Evolutionary conservation across 2,329 filamentous ascomycete species (phyloP).

Genomic region (Talaromyces sp.): DNA sequence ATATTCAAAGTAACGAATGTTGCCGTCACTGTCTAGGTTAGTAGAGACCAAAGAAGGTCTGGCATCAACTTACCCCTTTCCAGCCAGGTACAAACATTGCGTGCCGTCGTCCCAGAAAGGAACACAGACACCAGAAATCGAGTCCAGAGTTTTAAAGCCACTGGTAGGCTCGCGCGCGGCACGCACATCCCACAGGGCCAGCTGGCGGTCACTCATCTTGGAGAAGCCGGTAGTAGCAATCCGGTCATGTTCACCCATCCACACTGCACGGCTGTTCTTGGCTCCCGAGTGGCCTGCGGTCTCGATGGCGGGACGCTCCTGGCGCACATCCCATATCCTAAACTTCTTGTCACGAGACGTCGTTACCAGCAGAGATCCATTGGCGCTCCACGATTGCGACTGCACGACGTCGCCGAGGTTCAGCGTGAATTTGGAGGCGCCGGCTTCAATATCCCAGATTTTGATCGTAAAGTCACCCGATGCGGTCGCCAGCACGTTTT

Average conservation of each 20-base stretch:
- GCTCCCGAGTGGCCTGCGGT: conserved; percentile 81
- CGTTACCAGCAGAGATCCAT: conserved; percentile 78
- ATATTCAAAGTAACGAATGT: conserved; percentile 98
- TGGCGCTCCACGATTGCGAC: conserved; percentile 91
- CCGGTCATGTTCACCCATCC: conserved; percentile 95
- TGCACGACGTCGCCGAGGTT: conserved; percentile 91
- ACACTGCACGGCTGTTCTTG: conserved; percentile 95
- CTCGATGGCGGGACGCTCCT: conserved; percentile 82
- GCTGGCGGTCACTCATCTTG: conserved; percentile 94
- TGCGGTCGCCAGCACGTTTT: conserved; percentile 89
- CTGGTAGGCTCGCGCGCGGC: conserved; percentile 74
- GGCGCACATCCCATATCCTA: conserved; percentile 92
- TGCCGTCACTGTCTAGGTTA: conserved; percentile 66
- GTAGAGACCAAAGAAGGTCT: neutral
- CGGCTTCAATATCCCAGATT: conserved; percentile 86
- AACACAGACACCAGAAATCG: conserved; percentile 97
- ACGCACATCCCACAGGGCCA: conserved; percentile 92
- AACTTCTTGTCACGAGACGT: conserved; percentile 98
- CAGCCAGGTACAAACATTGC: conserved; percentile 90
- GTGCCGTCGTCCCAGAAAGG: conserved; percentile 99
- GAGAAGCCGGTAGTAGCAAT: conserved; percentile 97
- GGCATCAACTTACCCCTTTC: conserved; percentile 70
- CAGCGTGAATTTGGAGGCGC: conserved; percentile 67
- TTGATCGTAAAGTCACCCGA: conserved; percentile 95
- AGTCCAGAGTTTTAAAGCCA: conserved; percentile 85